A percentile compares a stretch with the other conserved stretches of the same genome.
These are phyloP conservation scores for Metarhizium anisopliae DNA, from an alignment of 2,329 filamentous ascomycete species.

Conservation along the genomic window DNA sequence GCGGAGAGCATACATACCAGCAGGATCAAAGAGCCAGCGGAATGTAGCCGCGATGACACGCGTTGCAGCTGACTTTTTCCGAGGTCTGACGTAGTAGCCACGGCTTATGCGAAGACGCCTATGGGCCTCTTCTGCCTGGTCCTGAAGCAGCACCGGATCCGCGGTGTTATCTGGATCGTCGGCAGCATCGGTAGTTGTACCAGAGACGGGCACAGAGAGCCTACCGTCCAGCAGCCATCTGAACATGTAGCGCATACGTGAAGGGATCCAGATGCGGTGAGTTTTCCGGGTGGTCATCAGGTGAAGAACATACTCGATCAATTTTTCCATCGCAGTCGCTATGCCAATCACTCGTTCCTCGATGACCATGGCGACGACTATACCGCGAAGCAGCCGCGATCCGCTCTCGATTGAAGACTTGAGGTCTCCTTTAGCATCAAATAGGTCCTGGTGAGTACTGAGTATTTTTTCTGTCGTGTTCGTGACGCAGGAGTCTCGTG, in stretches of 20 bases:
- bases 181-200: slow-evolving; percentile 7
- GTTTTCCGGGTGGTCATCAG: slow-evolving; percentile 18
- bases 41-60: too few relatives aligned
- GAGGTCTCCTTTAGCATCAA: too few relatives aligned
- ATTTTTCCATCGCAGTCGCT: slow-evolving; percentile 17
- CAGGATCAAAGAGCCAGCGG: too few relatives aligned
- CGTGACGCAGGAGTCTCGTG: too few relatives aligned
- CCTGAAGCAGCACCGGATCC: neutral
- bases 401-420: slow-evolving; percentile 4
- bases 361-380: slow-evolving; percentile 36
- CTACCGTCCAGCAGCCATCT: slow-evolving; percentile 8
- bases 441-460: too few relatives aligned
- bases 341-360: slow-evolving; percentile 30
- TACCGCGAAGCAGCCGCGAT: slow-evolving; percentile 22
- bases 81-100: too few relatives aligned
- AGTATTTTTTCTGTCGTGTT: too few relatives aligned
- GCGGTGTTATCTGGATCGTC: slow-evolving; percentile 9
- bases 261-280: too few relatives aligned
- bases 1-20: slow-evolving; percentile 18
- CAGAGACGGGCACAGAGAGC: slow-evolving; percentile 10
- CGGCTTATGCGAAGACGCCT: too few relatives aligned
- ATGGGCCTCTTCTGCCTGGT: too few relatives aligned
- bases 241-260: slow-evolving; percentile 13
- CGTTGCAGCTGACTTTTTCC: too few relatives aligned
- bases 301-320: slow-evolving; percentile 26